phyloP scores from a whole-genome alignment of 2,329 filamentous ascomycete species.

The Tolypocladium ovalisporum region DNA sequence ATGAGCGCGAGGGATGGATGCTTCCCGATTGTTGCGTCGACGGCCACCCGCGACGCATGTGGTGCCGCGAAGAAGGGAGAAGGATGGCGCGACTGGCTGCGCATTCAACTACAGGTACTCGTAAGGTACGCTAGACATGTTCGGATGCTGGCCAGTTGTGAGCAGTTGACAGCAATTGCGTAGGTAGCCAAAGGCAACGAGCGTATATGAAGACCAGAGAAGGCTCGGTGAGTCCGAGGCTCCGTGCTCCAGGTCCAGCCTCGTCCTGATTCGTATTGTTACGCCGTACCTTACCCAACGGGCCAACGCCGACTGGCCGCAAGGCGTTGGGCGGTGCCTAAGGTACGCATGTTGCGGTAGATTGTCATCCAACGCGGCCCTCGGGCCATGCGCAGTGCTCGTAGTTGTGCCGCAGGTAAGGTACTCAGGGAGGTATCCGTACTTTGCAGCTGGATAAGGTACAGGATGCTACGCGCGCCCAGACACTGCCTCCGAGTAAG shows the following conservation, averaged over 20 bases:
- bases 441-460: too few species aligned
- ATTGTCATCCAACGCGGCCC: too few species aligned
- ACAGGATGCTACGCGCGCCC: too few species aligned
- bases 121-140: too few species aligned
- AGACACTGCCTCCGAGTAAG: too few species aligned
- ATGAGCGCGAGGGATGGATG: not conserved
- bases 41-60: not conserved
- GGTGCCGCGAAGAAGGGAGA: not conserved
- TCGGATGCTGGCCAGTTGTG: not conserved
- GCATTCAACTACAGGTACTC: too few species aligned
- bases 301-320: too few species aligned
- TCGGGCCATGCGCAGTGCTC: too few species aligned
- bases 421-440: too few species aligned
- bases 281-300: not conserved
- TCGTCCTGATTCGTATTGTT: not conserved
- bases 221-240: not conserved
- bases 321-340: too few species aligned
- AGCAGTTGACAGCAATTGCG: not conserved
- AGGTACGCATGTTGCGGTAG: too few species aligned
- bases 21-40: not conserved
- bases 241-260: not conserved
- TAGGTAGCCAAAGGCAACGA: not conserved
- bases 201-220: not conserved
- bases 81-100: not conserved
- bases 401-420: too few species aligned